phyloP scores from a whole-genome alignment of 768 basidiomycete genomes.

The Hericium alpestre region DNA sequence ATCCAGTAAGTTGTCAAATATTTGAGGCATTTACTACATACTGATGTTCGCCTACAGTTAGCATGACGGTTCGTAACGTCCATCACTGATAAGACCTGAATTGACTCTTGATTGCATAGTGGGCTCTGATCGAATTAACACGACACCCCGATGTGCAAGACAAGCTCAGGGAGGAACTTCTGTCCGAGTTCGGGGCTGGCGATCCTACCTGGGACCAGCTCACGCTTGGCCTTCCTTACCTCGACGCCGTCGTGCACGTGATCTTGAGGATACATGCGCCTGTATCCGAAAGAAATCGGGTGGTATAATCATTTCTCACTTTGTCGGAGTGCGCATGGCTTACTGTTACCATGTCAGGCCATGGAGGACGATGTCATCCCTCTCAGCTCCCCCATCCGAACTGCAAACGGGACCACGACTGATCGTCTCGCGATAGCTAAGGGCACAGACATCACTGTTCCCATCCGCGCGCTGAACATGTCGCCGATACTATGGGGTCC shows the following conservation, averaged over 20 bases:
- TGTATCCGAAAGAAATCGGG: conserved; percentile 23
- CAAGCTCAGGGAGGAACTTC: conserved; percentile 40
- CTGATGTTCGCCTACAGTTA: background rate
- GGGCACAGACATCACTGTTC: conserved; percentile 28
- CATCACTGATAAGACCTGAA: background rate
- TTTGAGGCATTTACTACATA: background rate
- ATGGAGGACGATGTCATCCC: background rate
- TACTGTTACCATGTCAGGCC: background rate
- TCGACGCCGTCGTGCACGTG: conserved; percentile 25
- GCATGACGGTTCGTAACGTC: background rate
- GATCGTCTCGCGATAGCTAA: conserved; percentile 25
- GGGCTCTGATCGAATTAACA: background rate
- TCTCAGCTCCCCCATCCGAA: background rate
- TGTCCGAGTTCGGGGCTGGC: conserved; percentile 22
- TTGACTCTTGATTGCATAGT: background rate
- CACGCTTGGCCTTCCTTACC: conserved; percentile 24
- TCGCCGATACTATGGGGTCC: conserved; percentile 33
- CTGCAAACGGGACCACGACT: background rate
- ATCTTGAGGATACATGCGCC: conserved; percentile 35
- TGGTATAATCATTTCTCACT: background rate
- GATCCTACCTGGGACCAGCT: conserved; percentile 51
- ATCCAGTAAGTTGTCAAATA: conserved; percentile 7
- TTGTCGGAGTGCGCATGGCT: too few relatives aligned
- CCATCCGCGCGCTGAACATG: conserved; percentile 30
- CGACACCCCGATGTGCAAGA: conserved; percentile 21